These are phyloP conservation scores for Mimosa pudica DNA, from an alignment of 306 rosid genomes.

Conservation along the genomic window DNA sequence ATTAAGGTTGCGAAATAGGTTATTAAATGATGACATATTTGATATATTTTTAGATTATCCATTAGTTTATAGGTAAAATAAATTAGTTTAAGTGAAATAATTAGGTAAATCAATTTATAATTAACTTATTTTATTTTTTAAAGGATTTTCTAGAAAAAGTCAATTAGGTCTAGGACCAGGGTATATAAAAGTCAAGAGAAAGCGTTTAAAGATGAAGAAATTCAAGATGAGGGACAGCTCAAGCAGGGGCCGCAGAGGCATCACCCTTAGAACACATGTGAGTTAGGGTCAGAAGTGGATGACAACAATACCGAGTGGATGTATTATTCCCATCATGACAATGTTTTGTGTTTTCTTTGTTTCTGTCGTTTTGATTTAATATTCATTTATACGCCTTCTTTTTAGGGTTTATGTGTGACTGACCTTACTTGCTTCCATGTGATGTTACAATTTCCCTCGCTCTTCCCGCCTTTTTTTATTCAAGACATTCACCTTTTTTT, in stretches of 20 bases:
- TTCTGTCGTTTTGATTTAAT: no score
- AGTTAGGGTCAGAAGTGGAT: background rate
- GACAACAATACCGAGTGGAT: slow-evolving; percentile 5
- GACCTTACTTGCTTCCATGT: slow-evolving; percentile 40
- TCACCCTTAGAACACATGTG: slow-evolving; percentile 23
- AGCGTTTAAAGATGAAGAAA: background rate
- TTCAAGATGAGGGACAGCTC: background rate
- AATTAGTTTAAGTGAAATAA: no score
- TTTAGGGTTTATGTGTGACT: background rate
- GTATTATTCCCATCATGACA: slow-evolving; percentile 26
- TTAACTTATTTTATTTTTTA: no score
- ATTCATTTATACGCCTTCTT: background rate
- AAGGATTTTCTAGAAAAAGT: no score
- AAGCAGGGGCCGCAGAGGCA: background rate
- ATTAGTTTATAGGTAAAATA: no score
- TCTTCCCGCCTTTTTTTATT: background rate
- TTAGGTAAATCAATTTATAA: no score
- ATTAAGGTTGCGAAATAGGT: no score
- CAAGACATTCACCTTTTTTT: background rate
- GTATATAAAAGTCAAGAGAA: background rate
- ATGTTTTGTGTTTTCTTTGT: slow-evolving; percentile 23
- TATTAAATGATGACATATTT: no score
- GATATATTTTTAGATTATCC: no score
- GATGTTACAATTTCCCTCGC: slow-evolving; percentile 23
- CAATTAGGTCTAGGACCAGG: no score